Evolutionary conservation across 2,329 filamentous ascomycete species (phyloP).

Genomic region (Tolypocladium inflatum): DNA sequence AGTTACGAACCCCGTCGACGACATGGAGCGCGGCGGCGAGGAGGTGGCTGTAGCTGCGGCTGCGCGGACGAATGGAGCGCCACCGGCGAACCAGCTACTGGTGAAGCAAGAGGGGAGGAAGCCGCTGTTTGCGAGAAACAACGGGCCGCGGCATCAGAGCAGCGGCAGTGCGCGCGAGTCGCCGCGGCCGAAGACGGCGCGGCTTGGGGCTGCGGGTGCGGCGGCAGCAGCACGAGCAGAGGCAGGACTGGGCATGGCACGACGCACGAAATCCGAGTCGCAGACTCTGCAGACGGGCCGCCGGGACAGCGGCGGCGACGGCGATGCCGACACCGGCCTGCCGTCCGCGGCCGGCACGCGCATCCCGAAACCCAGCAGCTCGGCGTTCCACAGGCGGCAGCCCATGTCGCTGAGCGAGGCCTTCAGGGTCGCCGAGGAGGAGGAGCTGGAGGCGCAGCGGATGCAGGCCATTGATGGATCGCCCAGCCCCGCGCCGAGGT

Average conservation of each 20-base stretch:
- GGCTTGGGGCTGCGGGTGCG: not conserved
- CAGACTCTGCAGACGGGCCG: constrained; percentile 6
- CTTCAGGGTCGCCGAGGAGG: constrained; percentile 22
- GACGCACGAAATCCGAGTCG: constrained; percentile 16
- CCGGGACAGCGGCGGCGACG: constrained; percentile 3
- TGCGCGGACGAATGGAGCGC: not conserved
- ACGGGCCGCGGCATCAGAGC: constrained; percentile 10
- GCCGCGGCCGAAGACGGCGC: constrained; percentile 5
- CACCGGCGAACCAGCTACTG: constrained; percentile 14
- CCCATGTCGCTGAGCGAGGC: constrained; percentile 33
- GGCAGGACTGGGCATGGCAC: not conserved
- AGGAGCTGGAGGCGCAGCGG: constrained; percentile 16
- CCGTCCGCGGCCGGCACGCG: constrained; percentile 20
- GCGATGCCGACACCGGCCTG: constrained; percentile 10
- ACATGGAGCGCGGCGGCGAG: not conserved
- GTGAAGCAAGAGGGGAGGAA: constrained; percentile 31
- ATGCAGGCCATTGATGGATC: constrained; percentile 30
- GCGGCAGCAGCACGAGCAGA: constrained; percentile 1
- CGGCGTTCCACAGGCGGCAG: constrained; percentile 17
- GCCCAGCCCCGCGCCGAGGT: constrained; percentile 40
- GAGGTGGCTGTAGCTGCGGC: not conserved
- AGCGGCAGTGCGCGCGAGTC: constrained; percentile 5
- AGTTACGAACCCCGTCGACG: not conserved
- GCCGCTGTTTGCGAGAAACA: constrained; percentile 25
- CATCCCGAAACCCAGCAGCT: constrained; percentile 20